Conservation (phyloP, 164 flowering plant species). For the Platanus orientalis region DNA sequence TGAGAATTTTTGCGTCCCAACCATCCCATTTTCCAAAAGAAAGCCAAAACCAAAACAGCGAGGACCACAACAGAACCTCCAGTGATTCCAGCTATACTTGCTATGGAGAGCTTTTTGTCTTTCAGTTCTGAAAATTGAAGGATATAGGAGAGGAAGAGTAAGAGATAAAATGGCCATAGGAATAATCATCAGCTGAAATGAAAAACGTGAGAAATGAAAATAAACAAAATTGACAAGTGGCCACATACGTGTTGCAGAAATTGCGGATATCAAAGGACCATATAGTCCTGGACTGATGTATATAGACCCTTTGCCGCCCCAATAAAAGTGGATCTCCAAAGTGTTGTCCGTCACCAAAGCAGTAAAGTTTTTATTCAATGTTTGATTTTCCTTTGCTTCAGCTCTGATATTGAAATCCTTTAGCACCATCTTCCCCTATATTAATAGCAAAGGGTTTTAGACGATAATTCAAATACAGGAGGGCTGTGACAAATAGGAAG, state of each 20-base stretch:
- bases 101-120: too few relatives aligned
- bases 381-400: neutral
- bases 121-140: too few relatives aligned
- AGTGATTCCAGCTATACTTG: too few relatives aligned
- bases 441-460: neutral
- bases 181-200: neutral
- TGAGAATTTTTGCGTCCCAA: too few relatives aligned
- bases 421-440: constrained; percentile 1
- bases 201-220: neutral
- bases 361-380: neutral
- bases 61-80: too few relatives aligned
- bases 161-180: neutral
- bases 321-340: neutral
- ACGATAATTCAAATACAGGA: neutral
- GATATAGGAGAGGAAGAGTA: too few relatives aligned
- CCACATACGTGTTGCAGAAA: neutral
- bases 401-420: constrained; percentile 5
- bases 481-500: neutral
- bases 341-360: neutral
- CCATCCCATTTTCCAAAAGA: too few relatives aligned
- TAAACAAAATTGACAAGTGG: neutral
- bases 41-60: too few relatives aligned
- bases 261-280: constrained; percentile 11
- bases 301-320: constrained; percentile 1
- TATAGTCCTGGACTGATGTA: too few relatives aligned